phyloP scores from a whole-genome alignment of 177 flowering plant species.

The Vitis hybrid region DNA sequence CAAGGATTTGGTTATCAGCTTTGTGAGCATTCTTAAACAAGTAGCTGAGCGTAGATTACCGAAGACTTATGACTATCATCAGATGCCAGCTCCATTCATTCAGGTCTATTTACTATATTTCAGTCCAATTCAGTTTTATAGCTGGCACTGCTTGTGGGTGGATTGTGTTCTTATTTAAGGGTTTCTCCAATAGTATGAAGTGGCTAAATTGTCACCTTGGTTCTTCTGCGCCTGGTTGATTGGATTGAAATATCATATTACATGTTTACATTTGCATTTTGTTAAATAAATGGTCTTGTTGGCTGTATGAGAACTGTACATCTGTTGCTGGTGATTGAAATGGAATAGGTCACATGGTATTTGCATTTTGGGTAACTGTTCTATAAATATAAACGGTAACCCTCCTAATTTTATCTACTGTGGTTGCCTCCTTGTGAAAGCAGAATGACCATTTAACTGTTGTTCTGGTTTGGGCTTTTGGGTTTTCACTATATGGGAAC shows the following conservation, averaged over 20 bases:
- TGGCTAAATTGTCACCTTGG: neutral
- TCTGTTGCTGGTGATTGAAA: too few relatives aligned
- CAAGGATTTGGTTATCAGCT: conserved; percentile 82
- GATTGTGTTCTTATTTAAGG: neutral
- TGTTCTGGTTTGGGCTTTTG: neutral
- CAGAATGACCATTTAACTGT: neutral
- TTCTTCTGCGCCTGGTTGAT: neutral
- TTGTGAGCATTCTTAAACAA: conserved; percentile 94
- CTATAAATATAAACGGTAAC: too few relatives aligned
- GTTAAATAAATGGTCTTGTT: too few relatives aligned
- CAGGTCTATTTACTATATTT: conserved; percentile 52
- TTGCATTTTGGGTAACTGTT: too few relatives aligned
- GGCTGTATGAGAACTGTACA: too few relatives aligned
- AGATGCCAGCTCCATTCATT: conserved; percentile 98
- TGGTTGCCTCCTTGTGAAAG: neutral
- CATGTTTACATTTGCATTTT: neutral
- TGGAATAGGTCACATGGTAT: too few relatives aligned
- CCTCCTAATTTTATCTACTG: too few relatives aligned
- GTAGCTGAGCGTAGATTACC: conserved; percentile 93
- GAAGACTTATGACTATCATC: conserved; percentile 93
- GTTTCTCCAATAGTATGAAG: neutral
- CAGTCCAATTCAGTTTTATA: neutral
- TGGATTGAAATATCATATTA: neutral
- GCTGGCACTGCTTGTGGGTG: neutral
- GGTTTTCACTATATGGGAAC: neutral